Percentiles rank a stretch among this genome's conserved stretches.
phyloP scores from a whole-genome alignment of 345 rosid genomes.

The Syzygium aromaticum region DNA sequence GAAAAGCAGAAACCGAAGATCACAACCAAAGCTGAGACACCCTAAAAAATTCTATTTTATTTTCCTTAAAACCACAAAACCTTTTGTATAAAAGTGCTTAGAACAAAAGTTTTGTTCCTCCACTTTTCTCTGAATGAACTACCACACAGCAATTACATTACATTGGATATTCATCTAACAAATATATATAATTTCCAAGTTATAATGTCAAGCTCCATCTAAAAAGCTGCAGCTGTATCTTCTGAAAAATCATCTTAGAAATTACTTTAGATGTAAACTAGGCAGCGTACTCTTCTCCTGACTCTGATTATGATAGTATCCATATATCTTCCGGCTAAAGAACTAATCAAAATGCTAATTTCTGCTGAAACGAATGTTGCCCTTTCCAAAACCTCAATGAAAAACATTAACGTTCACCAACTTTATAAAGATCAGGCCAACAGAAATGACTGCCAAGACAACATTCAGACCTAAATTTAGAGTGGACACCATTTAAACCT shows the following conservation, averaged over 20 bases:
- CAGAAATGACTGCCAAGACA: background rate
- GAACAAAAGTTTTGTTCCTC: background rate
- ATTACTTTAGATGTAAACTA: background rate
- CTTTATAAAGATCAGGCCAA: background rate
- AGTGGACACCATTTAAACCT: background rate
- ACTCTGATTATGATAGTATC: background rate
- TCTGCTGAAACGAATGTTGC: background rate
- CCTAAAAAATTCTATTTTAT: background rate
- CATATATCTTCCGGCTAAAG: background rate
- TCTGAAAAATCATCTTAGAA: background rate
- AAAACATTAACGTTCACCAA: background rate
- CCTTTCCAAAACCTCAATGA: background rate
- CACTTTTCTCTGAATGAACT: background rate
- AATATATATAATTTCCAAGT: background rate
- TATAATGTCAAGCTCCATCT: background rate
- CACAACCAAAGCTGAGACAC: background rate
- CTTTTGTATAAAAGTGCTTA: background rate
- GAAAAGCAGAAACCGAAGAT: background rate
- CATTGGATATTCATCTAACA: background rate
- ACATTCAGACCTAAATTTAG: background rate
- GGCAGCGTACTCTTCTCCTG: background rate
- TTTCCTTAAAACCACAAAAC: background rate
- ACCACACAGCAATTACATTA: background rate
- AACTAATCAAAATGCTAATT: background rate
- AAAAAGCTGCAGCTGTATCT: background rate